Evolutionary conservation across 768 basidiomycete genomes (phyloP).

Genomic region (Russula olivacea): DNA sequence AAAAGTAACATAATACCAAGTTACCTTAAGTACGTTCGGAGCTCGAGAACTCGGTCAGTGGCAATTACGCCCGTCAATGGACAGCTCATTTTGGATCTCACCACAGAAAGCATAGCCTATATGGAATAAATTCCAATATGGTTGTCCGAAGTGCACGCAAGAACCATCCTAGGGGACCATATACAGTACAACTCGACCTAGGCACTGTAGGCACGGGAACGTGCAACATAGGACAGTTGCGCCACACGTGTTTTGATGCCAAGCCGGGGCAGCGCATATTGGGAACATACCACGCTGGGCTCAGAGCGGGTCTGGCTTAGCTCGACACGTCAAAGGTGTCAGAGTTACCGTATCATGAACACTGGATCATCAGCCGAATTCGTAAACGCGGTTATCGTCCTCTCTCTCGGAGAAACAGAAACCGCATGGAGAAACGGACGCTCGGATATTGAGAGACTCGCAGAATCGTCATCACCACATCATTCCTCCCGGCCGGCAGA

Average conservation of each 20-base stretch:
- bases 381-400: not conserved
- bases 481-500: not conserved
- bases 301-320: not conserved
- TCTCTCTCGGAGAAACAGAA: not conserved
- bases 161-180: not conserved
- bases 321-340: not conserved
- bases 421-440: slow-evolving; percentile 1
- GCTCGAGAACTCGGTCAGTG: not conserved
- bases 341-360: not conserved
- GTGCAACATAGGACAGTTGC: not conserved
- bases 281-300: not conserved
- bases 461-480: not conserved
- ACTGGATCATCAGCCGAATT: not conserved
- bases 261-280: not conserved
- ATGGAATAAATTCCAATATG: slow-evolving; percentile 1
- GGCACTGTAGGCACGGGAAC: not conserved
- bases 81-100: not conserved
- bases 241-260: not conserved
- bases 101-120: not conserved
- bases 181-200: not conserved
- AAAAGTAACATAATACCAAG: not conserved
- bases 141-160: not conserved
- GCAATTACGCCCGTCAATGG: not conserved
- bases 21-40: not conserved
- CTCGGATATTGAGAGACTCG: not conserved